Percentiles rank a stretch among this genome's conserved stretches.
phyloP scores from a whole-genome alignment of 495 filamentous ascomycete species.

The Lichina pygmaea region DNA sequence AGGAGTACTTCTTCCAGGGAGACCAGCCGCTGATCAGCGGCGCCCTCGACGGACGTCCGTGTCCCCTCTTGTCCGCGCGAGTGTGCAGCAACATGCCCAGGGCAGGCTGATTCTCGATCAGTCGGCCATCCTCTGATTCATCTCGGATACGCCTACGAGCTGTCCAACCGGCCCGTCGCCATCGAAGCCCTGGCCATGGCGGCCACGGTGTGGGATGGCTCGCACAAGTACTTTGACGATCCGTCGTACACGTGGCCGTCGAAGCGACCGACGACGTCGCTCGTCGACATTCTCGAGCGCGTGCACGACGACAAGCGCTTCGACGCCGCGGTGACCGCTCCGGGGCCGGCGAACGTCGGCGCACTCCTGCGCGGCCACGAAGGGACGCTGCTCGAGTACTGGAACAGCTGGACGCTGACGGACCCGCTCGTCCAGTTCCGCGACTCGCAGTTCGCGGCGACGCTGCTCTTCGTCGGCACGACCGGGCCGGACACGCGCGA shows the following conservation, averaged over 20 bases:
- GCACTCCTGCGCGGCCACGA: constrained; percentile 41
- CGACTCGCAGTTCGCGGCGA: constrained; percentile 49
- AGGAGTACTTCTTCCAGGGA: constrained; percentile 49
- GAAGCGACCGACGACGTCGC: constrained; percentile 21
- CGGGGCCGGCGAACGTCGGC: constrained; percentile 35
- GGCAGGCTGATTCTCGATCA: constrained; percentile 8
- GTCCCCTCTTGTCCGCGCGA: not conserved
- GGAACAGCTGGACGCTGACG: constrained; percentile 54
- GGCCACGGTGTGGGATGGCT: constrained; percentile 40
- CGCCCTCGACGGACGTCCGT: constrained; percentile 51
- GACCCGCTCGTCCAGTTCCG: constrained; percentile 43
- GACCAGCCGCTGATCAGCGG: constrained; percentile 53
- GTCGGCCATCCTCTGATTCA: constrained; percentile 79
- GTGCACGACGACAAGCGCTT: constrained; percentile 23
- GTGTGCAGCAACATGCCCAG: not conserved
- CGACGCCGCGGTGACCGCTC: constrained; percentile 19
- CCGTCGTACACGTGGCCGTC: constrained; percentile 29
- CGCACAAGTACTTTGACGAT: constrained; percentile 60
- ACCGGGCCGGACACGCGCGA: constrained; percentile 18
- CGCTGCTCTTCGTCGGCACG: constrained; percentile 38
- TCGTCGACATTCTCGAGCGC: constrained; percentile 37
- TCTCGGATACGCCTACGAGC: constrained; percentile 65
- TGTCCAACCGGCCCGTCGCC: constrained; percentile 48
- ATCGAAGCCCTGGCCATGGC: constrained; percentile 59
- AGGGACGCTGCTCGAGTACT: constrained; percentile 49